Evolutionary conservation across 2,329 filamentous ascomycete genomes (phyloP).

Genomic region (Myriosclerotinia scirpicola): DNA sequence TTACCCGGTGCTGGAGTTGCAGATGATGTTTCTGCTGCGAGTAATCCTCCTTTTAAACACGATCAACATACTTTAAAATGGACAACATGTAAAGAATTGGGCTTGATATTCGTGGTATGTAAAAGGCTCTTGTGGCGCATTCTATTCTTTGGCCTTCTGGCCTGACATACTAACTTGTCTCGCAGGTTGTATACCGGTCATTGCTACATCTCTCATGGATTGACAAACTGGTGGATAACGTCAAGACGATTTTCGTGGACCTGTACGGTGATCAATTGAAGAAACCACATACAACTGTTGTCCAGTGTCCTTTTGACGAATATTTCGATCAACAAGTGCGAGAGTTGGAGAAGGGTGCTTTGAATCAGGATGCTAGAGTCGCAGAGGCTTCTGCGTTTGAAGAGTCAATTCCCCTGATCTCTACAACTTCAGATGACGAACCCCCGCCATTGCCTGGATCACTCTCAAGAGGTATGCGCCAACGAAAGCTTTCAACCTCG

Average conservation of each 20-base stretch:
- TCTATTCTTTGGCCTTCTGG: neutral
- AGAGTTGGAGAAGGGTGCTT: slow-evolving; percentile 67
- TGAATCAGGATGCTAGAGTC: slow-evolving; percentile 36
- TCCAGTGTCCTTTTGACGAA: slow-evolving; percentile 83
- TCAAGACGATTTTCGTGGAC: slow-evolving; percentile 86
- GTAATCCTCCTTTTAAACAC: slow-evolving; percentile 76
- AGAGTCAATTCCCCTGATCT: slow-evolving; percentile 31
- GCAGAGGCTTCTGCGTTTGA: slow-evolving; percentile 34
- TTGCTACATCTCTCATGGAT: slow-evolving; percentile 95
- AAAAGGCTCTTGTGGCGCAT: slow-evolving; percentile 6
- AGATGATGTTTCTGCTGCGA: slow-evolving; percentile 59
- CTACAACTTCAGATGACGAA: slow-evolving; percentile 44
- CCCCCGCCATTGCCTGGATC: slow-evolving; percentile 49
- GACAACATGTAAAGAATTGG: slow-evolving; percentile 88
- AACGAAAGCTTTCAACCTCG: neutral
- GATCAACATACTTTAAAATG: slow-evolving; percentile 96
- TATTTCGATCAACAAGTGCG: slow-evolving; percentile 94
- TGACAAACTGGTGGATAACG: slow-evolving; percentile 93
- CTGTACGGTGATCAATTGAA: slow-evolving; percentile 87
- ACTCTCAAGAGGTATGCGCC: slow-evolving; percentile 35
- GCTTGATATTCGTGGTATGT: slow-evolving; percentile 86
- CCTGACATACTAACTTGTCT: slow-evolving; percentile 12
- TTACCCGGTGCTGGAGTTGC: slow-evolving; percentile 57
- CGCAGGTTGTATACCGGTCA: slow-evolving; percentile 91
- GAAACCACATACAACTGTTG: slow-evolving; percentile 72